Percentiles rank a stretch among this genome's conserved stretches.
Conservation (phyloP, 1,284 basidiomycete species). For the Sporisorium iseilematis-ciliati region DNA sequence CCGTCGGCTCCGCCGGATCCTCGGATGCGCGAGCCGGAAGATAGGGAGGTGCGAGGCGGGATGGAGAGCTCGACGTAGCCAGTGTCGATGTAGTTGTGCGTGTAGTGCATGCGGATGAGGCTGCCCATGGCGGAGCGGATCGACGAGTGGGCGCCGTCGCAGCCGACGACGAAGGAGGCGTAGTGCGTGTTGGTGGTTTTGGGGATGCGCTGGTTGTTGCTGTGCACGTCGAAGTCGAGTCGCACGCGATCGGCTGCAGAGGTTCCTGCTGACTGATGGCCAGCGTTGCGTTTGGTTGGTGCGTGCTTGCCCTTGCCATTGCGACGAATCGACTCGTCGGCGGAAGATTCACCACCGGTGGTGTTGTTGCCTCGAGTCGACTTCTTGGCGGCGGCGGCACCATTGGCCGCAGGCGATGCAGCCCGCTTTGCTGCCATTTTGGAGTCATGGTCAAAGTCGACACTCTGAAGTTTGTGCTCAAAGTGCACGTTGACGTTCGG, state of each 20-base stretch:
- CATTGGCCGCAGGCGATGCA: constrained; percentile 5
- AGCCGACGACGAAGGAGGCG: constrained; percentile 55
- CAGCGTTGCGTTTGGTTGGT: background rate
- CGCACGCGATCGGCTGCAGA: constrained; percentile 16
- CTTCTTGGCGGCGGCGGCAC: constrained; percentile 6
- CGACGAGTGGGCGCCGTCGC: constrained; percentile 55
- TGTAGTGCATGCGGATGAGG: constrained; percentile 78
- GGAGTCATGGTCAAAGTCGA: constrained; percentile 78
- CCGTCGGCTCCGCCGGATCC: constrained; percentile 66
- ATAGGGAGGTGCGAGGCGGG: constrained; percentile 76
- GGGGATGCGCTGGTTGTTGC: constrained; percentile 11
- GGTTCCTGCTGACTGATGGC: background rate
- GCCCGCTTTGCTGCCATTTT: constrained; percentile 1
- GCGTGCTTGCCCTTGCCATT: constrained; percentile 6
- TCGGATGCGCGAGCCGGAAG: constrained; percentile 73
- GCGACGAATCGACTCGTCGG: constrained; percentile 12
- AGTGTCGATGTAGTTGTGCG: constrained; percentile 92
- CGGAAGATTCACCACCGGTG: constrained; percentile 23
- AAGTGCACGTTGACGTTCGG: constrained; percentile 81
- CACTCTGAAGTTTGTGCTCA: constrained; percentile 80
- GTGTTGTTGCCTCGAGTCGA: background rate
- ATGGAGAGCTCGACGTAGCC: constrained; percentile 97
- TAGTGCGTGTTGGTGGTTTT: constrained; percentile 20
- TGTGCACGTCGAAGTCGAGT: constrained; percentile 39
- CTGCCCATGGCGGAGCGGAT: constrained; percentile 73